Evolutionary conservation across 169 alveolate species (phyloP), one percentile per base, ranked within the genome.

Genomic region (Cyclospora cayetanensis): DNA sequence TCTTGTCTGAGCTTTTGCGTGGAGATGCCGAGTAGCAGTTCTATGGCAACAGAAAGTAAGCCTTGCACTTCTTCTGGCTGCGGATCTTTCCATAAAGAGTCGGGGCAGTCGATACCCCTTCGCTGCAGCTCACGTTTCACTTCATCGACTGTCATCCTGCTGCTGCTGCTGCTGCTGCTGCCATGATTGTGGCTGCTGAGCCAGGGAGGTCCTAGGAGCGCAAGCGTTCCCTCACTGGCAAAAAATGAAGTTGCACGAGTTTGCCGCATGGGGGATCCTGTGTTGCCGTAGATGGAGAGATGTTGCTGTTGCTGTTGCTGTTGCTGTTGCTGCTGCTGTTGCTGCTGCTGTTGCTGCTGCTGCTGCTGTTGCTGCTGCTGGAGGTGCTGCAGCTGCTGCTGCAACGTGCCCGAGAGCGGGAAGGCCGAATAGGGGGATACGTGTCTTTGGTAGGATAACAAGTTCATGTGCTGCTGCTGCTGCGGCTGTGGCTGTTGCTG

Each of bases 141-240:
- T 22, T 55, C 70, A 7, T 55, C 70, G 9, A 22, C 34, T 9
- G 34, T 22, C 70, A 55, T 15, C 70, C 70, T 55, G 34, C 70
- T 22, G 70, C 70, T 55, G 70, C 70, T 55, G 70, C 70, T 55
- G 70, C 70, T 55, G 70, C 70, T 55, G 70, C 70, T 55, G 70
- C 70, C n/a, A 29, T 29, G 9, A 29, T 29, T 60, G 72, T 31
- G 15, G 72, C 72, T 60, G 72, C 72, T 60, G 72, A n/a, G 15
- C 25, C 60, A 15, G 60, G 25, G 11, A 31, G 35, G 15, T n/a
- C 11, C 35, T 0, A n/a, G 1, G 72, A 12, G 0, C 35, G 72
- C 35, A 1, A 60, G 72, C 35, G 72, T n/a, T 12, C 72, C 72
- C 35, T 60, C 72, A 20, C 35, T 9, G n/a, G 72, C 72, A 60